Conservation (phyloP, 768 basidiomycete genomes). For the Suillus variegatus region DNA sequence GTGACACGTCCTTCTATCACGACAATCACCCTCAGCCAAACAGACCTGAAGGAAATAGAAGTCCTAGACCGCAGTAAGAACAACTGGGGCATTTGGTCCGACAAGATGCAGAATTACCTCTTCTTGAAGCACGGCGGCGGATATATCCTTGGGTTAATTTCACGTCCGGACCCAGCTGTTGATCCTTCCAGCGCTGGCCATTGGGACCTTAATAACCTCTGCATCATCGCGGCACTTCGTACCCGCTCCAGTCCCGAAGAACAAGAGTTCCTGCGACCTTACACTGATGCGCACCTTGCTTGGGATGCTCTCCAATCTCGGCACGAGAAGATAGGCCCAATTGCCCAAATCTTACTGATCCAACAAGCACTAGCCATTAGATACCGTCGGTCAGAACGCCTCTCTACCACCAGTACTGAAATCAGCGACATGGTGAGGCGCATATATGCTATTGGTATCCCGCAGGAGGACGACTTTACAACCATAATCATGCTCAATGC, state of each 20-base stretch:
- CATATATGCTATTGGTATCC: conserved; percentile 21
- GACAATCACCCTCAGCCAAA: too few relatives aligned
- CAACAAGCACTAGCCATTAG: conserved; percentile 15
- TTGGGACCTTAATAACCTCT: conserved; percentile 12
- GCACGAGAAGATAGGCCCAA: conserved; percentile 19
- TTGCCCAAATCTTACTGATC: not conserved
- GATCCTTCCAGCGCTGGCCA: not conserved
- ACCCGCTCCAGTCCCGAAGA: not conserved
- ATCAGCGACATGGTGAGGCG: conserved; percentile 14
- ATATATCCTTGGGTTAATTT: not conserved
- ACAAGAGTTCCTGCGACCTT: not conserved
- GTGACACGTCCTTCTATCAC: too few relatives aligned
- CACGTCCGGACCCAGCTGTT: not conserved
- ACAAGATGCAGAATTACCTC: not conserved
- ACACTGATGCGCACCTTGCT: not conserved
- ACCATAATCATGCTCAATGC: conserved; percentile 17
- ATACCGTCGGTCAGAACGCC: conserved; percentile 3
- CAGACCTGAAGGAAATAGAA: too few relatives aligned
- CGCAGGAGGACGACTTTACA: conserved; percentile 14
- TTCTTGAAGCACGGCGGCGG: not conserved
- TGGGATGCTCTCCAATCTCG: conserved; percentile 16
- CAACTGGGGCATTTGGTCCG: conserved; percentile 3
- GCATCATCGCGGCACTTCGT: conserved; percentile 7
- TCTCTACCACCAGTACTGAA: conserved; percentile 4
- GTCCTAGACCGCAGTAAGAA: not conserved